Evolutionary conservation across 177 flowering plant genomes (phyloP).

Genomic region (Vitis hybrid): DNA sequence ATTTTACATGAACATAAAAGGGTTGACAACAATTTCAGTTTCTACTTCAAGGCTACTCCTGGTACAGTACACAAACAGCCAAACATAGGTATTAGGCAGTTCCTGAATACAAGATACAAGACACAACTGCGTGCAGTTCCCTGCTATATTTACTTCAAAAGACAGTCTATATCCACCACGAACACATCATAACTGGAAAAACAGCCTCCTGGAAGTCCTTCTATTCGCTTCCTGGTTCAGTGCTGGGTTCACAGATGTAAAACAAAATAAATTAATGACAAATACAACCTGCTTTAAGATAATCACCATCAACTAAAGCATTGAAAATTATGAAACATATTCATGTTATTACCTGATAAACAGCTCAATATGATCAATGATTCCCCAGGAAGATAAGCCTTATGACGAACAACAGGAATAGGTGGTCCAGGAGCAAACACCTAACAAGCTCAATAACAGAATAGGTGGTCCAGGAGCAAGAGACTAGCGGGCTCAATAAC

Average conservation of each 20-base stretch:
- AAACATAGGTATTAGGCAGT: not conserved
- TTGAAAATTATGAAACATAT: not conserved
- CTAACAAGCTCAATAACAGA: constrained; percentile 1
- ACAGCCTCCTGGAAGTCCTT: constrained; percentile 10
- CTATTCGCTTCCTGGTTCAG: constrained; percentile 2
- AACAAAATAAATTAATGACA: not conserved
- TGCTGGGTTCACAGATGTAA: not conserved
- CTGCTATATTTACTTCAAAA: not conserved
- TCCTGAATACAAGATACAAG: not conserved
- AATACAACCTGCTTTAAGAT: not conserved
- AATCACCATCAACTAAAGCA: not conserved
- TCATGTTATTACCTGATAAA: constrained; percentile 28
- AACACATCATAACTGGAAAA: not conserved
- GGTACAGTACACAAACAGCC: not conserved
- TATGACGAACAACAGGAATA: not conserved
- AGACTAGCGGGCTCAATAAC: not conserved
- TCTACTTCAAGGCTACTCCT: not conserved
- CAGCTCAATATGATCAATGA: constrained; percentile 20
- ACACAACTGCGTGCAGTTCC: not conserved
- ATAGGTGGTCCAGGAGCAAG: constrained; percentile 7
- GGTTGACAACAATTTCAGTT: no score
- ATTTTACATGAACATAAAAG: no score
- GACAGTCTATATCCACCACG: constrained; percentile 1
- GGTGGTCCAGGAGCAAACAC: constrained; percentile 6
- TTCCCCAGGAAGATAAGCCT: constrained; percentile 17